A percentile compares a stretch with the other conserved stretches of the same genome.
Conservation (phyloP, 495 filamentous ascomycete genomes). For the Aspergillus affinis region DNA sequence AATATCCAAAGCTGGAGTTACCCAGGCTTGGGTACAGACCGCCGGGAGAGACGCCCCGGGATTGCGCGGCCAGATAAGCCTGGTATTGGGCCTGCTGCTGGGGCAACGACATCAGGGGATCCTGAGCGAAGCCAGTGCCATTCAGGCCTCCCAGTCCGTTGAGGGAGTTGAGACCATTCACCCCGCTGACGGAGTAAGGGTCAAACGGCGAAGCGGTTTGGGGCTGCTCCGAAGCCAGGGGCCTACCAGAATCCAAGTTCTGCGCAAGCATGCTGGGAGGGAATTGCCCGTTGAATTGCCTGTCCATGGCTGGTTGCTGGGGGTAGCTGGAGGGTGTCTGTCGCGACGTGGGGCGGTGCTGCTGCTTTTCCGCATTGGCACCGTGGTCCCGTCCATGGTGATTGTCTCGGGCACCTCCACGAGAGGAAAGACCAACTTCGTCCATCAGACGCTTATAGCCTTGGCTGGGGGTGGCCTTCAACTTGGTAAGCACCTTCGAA, state of each 20-base stretch:
- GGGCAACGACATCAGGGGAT: constrained; percentile 36
- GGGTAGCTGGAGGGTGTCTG: constrained; percentile 46
- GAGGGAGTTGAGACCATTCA: constrained; percentile 30
- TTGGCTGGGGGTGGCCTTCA: constrained; percentile 91
- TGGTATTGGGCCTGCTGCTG: constrained; percentile 52
- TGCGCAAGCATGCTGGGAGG: constrained; percentile 36
- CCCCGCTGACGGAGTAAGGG: constrained; percentile 40
- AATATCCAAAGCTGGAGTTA: constrained; percentile 41
- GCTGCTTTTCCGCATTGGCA: constrained; percentile 46
- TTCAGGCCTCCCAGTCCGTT: constrained; percentile 26
- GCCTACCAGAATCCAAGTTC: constrained; percentile 36
- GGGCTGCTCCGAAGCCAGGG: constrained; percentile 42
- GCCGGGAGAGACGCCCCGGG: constrained; percentile 44
- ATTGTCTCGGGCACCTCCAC: constrained; percentile 49
- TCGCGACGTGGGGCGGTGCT: constrained; percentile 49
- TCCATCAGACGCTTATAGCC: constrained; percentile 99
- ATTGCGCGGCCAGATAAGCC: constrained; percentile 42
- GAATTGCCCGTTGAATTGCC: constrained; percentile 50
- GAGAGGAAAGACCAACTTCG: constrained; percentile 82
- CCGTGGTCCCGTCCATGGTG: constrained; percentile 45
- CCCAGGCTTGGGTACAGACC: constrained; percentile 44
- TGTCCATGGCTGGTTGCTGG: constrained; percentile 42
- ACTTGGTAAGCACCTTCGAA: constrained; percentile 78
- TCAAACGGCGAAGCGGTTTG: constrained; percentile 39
- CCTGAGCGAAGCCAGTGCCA: constrained; percentile 38